phyloP scores from a whole-genome alignment of 768 basidiomycete species.

The Pulveroboletus sp. region DNA sequence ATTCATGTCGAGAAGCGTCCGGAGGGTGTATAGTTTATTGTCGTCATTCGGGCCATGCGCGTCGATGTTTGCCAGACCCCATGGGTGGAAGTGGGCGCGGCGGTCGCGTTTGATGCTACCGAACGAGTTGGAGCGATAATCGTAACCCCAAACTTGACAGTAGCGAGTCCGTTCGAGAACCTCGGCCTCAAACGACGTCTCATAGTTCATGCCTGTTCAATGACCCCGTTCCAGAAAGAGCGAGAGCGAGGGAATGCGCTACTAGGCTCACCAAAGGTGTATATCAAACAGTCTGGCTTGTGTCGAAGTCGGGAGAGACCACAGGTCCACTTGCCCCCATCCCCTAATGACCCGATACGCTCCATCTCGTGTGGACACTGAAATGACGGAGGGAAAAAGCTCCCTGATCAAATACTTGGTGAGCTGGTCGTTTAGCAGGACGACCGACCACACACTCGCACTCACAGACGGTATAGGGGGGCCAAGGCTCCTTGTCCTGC shows the following conservation, averaged over 20 bases:
- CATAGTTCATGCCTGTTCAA: slow-evolving; percentile 45
- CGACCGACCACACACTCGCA: slow-evolving; percentile 1
- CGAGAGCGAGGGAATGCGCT: neutral
- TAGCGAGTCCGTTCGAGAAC: slow-evolving; percentile 42
- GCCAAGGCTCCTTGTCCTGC: slow-evolving; percentile 48
- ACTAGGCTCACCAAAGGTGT: slow-evolving; percentile 48
- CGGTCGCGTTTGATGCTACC: slow-evolving; percentile 30
- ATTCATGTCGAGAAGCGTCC: slow-evolving; percentile 40
- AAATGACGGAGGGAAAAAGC: slow-evolving; percentile 43
- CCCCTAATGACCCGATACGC: slow-evolving; percentile 48
- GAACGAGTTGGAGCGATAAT: slow-evolving; percentile 37
- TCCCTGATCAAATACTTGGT: slow-evolving; percentile 29
- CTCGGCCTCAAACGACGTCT: slow-evolving; percentile 61
- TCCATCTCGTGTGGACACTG: slow-evolving; percentile 41
- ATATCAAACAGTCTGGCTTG: slow-evolving; percentile 55
- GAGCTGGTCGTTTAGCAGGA: neutral
- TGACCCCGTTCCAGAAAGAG: neutral
- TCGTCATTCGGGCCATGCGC: slow-evolving; percentile 29
- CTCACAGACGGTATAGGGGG: slow-evolving; percentile 55
- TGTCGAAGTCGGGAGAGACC: slow-evolving; percentile 51
- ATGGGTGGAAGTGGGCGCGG: slow-evolving; percentile 41
- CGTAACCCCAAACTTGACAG: slow-evolving; percentile 62
- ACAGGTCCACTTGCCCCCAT: slow-evolving; percentile 71
- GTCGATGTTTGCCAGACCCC: slow-evolving; percentile 37
- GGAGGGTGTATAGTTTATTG: slow-evolving; percentile 42